These are phyloP conservation scores for Aspergillus bertholletiae DNA, from an alignment of 495 filamentous ascomycete species.

Conservation along the genomic window DNA sequence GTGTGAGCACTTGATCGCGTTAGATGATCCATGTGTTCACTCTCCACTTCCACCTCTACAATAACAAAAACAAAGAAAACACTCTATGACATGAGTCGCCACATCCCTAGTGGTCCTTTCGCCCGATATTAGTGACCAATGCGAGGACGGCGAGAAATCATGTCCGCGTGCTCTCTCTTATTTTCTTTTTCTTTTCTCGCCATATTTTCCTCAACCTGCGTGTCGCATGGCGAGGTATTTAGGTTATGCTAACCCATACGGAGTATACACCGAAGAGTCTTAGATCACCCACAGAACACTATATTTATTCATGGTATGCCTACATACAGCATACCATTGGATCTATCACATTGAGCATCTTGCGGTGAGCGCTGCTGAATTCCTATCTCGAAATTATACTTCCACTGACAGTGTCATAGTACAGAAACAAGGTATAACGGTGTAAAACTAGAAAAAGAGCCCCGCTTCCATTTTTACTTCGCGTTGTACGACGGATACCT, in stretches of 20 bases:
- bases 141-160: neutral
- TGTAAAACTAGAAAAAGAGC: neutral
- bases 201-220: neutral
- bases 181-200: neutral
- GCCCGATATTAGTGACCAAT: neutral
- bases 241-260: no score
- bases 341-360: neutral
- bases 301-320: neutral
- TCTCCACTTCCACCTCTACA: no score
- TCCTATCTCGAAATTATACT: neutral
- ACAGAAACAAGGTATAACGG: neutral
- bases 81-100: neutral
- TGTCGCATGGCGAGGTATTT: neutral
- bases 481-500: no score
- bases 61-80: slow-evolving; percentile 2
- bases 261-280: no score
- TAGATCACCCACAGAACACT: no score
- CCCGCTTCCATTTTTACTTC: no score
- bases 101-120: neutral
- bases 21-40: neutral
- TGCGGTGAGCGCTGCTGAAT: neutral
- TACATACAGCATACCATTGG: neutral
- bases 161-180: neutral
- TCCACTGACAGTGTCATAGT: neutral
- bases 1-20: neutral